Conservation (phyloP, 2,329 filamentous ascomycete species). For the Xylaria sp. region DNA sequence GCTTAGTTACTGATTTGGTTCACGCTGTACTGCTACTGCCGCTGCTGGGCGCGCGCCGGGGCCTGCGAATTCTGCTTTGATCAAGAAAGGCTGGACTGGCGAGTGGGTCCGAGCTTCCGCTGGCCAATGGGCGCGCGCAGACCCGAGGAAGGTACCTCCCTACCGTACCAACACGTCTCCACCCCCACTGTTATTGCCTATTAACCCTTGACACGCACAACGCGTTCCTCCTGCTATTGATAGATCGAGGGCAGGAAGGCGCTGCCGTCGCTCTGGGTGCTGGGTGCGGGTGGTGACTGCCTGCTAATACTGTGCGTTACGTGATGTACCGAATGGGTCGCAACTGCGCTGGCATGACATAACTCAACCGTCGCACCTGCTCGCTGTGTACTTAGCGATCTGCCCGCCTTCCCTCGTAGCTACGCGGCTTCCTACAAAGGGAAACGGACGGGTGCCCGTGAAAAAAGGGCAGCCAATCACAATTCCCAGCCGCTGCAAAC, state of each 20-base stretch:
- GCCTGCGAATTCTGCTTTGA: constrained; percentile 19
- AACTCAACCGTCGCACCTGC: not conserved
- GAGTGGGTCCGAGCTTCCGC: not conserved
- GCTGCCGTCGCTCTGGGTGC: too few species aligned
- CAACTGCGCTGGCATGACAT: not conserved
- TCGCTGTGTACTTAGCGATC: not conserved
- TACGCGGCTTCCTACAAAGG: not conserved
- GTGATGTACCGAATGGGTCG: not conserved
- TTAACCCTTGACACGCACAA: constrained; percentile 13
- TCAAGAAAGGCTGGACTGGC: constrained; percentile 12
- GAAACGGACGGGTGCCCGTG: not conserved
- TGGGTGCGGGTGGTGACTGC: too few species aligned
- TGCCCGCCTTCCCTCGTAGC: not conserved
- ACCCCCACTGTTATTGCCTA: constrained; percentile 12
- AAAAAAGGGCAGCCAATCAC: constrained; percentile 14
- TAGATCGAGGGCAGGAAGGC: not conserved
- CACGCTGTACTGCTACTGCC: constrained; percentile 12
- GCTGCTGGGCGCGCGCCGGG: constrained; percentile 6
- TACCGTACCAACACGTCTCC: constrained; percentile 8
- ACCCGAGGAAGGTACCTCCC: constrained; percentile 7
- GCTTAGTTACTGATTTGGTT: constrained; percentile 53
- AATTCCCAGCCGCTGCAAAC: not conserved
- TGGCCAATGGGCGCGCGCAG: constrained; percentile 9
- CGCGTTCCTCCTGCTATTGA: constrained; percentile 4
- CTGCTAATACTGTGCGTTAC: too few species aligned